Conservation (phyloP, 2,329 filamentous ascomycete species). For the Furcasterigmium furcatum region DNA sequence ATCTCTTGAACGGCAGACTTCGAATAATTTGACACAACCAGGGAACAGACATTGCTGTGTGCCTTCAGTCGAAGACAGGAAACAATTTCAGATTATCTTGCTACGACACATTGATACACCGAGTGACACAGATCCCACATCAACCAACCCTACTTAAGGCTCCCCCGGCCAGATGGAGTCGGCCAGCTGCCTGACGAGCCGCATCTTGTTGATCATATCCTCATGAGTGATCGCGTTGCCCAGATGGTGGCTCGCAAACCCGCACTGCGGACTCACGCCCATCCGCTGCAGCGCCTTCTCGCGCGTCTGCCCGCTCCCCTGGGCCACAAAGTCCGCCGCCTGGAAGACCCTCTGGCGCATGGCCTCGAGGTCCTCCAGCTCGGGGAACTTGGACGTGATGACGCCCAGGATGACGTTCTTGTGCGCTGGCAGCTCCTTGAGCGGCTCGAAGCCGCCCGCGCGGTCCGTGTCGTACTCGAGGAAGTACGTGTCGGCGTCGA, state of each 20-base stretch:
- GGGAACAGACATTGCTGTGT: too few species aligned
- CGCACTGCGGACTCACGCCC: conserved; percentile 67
- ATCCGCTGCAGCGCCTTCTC: conserved; percentile 63
- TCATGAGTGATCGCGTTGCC: conserved; percentile 9
- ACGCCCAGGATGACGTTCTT: conserved; percentile 63
- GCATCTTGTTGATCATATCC: conserved; percentile 10
- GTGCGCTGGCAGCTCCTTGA: conserved; percentile 53
- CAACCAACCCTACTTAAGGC: too few species aligned
- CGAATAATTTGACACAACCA: too few species aligned
- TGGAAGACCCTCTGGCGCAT: conserved; percentile 51
- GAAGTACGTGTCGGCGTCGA: conserved; percentile 60
- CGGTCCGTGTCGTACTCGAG: conserved; percentile 58
- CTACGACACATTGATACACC: too few species aligned
- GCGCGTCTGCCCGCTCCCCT: conserved; percentile 58
- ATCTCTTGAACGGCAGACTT: too few species aligned
- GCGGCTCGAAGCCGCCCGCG: conserved; percentile 60
- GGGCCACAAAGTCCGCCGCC: conserved; percentile 63
- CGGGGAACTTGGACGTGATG: conserved; percentile 57
- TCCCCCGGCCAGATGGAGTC: conserved; percentile 11
- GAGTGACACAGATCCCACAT: too few species aligned
- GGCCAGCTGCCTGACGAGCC: conserved; percentile 8
- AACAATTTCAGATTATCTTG: too few species aligned
- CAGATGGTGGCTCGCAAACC: conserved; percentile 53
- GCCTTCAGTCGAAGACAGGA: too few species aligned
- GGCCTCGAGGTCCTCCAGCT: conserved; percentile 51